These are phyloP conservation scores for Cyclotella baltica DNA, from an alignment of 108 stramenopile genomes.

Conservation along the genomic window DNA sequence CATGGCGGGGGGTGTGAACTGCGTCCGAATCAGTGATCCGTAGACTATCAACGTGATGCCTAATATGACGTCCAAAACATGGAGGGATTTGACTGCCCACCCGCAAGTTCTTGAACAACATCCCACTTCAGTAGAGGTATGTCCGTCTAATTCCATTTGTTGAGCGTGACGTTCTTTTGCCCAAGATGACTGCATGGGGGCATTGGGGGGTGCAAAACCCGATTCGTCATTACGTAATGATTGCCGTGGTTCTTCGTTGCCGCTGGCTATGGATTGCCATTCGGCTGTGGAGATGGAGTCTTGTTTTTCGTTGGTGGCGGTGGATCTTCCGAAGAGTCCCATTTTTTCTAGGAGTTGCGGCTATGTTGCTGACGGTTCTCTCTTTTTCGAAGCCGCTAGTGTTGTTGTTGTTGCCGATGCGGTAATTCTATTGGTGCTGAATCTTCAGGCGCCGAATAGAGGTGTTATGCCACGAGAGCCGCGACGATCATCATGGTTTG, in stretches of 20 bases:
- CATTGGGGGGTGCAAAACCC: not conserved
- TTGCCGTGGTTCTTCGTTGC: slow-evolving; percentile 1
- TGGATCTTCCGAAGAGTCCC: slow-evolving; percentile 25
- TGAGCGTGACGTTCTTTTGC: slow-evolving; percentile 31
- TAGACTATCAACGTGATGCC: slow-evolving; percentile 35
- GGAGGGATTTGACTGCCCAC: slow-evolving; percentile 23
- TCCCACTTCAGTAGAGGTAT: slow-evolving; percentile 4
- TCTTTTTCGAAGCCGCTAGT: not conserved
- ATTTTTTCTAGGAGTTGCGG: slow-evolving; percentile 1
- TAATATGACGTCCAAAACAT: slow-evolving; percentile 21
- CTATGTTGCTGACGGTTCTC: not conserved
- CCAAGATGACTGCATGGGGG: slow-evolving; percentile 19
- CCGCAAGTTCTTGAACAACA: slow-evolving; percentile 21
- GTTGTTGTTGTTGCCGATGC: too few species aligned
- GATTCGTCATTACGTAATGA: not conserved
- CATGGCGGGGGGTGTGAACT: slow-evolving; percentile 42
- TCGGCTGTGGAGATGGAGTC: slow-evolving; percentile 12
- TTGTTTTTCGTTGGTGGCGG: not conserved
- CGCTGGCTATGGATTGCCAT: slow-evolving; percentile 33
- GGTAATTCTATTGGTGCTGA: too few species aligned
- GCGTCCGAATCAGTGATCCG: slow-evolving; percentile 29
- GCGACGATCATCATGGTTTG: too few species aligned
- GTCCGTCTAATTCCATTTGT: slow-evolving; percentile 32
- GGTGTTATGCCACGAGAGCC: too few species aligned
- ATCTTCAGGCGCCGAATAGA: too few species aligned